phyloP scores from a whole-genome alignment of 2,329 filamentous ascomycete species.

The Bipolaris victoriae region DNA sequence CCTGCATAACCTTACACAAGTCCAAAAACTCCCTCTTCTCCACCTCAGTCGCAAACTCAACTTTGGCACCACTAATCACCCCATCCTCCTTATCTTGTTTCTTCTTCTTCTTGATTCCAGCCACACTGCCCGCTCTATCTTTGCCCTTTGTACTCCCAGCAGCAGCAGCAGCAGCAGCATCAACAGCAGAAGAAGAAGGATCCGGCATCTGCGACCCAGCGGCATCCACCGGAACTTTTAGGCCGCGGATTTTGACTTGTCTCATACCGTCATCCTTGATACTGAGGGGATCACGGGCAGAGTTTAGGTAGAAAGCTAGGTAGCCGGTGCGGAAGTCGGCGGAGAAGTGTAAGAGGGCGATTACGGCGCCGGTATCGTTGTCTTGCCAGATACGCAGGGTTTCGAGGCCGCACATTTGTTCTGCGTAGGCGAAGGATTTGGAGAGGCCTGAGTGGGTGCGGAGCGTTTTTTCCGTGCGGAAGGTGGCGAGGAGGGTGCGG shows the following conservation, averaged over 20 bases:
- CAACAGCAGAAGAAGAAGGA: neutral
- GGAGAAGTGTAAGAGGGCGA: conserved; percentile 54
- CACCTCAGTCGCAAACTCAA: conserved; percentile 53
- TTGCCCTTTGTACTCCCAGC: conserved; percentile 24
- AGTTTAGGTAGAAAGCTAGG: conserved; percentile 55
- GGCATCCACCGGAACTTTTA: conserved; percentile 44
- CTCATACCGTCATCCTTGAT: conserved; percentile 51
- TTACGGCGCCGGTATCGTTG: conserved; percentile 50
- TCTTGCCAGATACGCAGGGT: conserved; percentile 57
- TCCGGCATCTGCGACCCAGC: neutral
- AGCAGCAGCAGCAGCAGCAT: neutral
- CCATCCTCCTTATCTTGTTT: conserved; percentile 44
- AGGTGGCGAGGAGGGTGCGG: conserved; percentile 51
- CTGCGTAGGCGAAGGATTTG: conserved; percentile 52
- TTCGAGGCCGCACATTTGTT: conserved; percentile 58
- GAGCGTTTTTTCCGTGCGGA: conserved; percentile 52
- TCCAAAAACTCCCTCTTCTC: conserved; percentile 51
- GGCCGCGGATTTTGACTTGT: conserved; percentile 52
- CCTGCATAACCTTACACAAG: conserved; percentile 49
- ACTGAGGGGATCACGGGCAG: conserved; percentile 43
- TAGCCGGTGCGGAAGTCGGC: conserved; percentile 54
- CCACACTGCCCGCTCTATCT: conserved; percentile 24
- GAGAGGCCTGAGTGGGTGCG: conserved; percentile 54
- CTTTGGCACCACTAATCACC: conserved; percentile 50
- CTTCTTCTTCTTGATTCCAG: conserved; percentile 12